Base-by-base conservation (phyloP, 129 eudicot species). In the Heracleum sosnowskyi region DNA sequence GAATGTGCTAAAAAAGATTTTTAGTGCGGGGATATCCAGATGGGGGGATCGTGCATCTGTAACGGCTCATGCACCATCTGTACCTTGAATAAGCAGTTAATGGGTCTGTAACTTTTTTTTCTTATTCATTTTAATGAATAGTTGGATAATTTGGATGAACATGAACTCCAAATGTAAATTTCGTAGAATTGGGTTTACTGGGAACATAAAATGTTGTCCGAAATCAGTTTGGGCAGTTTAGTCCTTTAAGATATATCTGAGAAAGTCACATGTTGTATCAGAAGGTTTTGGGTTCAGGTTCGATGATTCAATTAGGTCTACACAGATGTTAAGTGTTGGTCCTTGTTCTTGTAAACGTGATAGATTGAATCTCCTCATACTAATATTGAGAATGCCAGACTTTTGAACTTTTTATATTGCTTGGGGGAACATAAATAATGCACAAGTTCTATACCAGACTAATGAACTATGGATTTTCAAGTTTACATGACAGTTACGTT, bases 21-120 rank as follows among this genome's bases (percentile, higher is more conserved):
- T 89, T 70, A 79, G 73, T 80, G 81, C 79, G 11, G 97, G 96
- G 74, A 60, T 91, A 74, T 44, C 89, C 77, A 90, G 89, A 86
- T 82, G 80, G 82, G 87, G 82, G 82, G 93, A 86, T 75, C 87
- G 74, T 70, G 18, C 77, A 4, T 15, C 70, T 46, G 80, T 77
- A 34, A 86, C 76, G 66, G 68, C 71, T 77, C 86, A 78, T 60
- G 76, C 79, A 9, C 86, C 78, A 49, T 42, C 66, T 83, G 84
- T 76, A 55, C 86, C 72, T 69, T 89, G 76, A 76, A 60, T 69
- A 71, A n/a, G 35, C 24, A 29, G n/a, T 40, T 76, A 77, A 37
- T 0, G 13, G 40, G 34, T 26, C 36, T 29, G 20, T 77, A 81
- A 73, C 2, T 10, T 11, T 28, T 26, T 39, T 55, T n/a, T 55